Percentiles rank a stretch among this genome's conserved stretches.
Conservation (phyloP, 1,284 basidiomycete species). For the Puccinia novopanici region DNA sequence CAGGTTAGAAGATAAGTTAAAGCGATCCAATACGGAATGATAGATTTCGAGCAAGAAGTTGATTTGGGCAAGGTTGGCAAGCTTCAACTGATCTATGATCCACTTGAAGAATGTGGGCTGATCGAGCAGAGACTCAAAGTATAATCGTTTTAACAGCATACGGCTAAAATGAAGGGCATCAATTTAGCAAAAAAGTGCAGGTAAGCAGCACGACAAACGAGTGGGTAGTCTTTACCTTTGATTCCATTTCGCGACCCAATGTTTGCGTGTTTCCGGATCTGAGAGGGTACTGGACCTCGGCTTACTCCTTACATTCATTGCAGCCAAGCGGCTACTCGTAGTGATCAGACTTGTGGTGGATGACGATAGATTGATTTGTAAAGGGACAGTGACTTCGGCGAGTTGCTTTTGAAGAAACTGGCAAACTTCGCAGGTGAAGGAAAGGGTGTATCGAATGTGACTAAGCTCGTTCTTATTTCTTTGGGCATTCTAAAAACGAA, state of each 20-base stretch:
- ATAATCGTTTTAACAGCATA: slow-evolving; percentile 65
- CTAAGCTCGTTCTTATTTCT: slow-evolving; percentile 50
- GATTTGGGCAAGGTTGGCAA: slow-evolving; percentile 78
- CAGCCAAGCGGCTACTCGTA: slow-evolving; percentile 8
- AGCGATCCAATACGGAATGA: slow-evolving; percentile 41
- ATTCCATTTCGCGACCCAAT: slow-evolving; percentile 77
- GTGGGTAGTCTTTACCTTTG: slow-evolving; percentile 66
- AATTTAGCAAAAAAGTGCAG: not conserved
- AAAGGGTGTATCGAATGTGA: slow-evolving; percentile 46
- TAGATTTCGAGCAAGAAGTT: slow-evolving; percentile 66
- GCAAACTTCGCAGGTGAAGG: slow-evolving; percentile 43
- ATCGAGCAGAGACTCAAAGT: slow-evolving; percentile 78
- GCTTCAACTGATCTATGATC: slow-evolving; percentile 75
- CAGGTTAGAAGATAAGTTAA: slow-evolving; percentile 48
- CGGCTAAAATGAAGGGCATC: slow-evolving; percentile 54
- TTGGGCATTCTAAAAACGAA: slow-evolving; percentile 40
- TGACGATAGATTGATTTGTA: slow-evolving; percentile 68
- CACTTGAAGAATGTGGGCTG: slow-evolving; percentile 76
- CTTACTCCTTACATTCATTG: slow-evolving; percentile 70
- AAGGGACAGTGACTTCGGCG: slow-evolving; percentile 77
- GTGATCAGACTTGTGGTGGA: slow-evolving; percentile 34
- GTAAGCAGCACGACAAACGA: not conserved
- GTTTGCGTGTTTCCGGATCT: slow-evolving; percentile 69
- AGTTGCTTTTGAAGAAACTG: slow-evolving; percentile 83
- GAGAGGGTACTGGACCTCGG: slow-evolving; percentile 72